Base-by-base conservation (phyloP, 1,284 basidiomycete genomes). In the Boletus sp. region DNA sequence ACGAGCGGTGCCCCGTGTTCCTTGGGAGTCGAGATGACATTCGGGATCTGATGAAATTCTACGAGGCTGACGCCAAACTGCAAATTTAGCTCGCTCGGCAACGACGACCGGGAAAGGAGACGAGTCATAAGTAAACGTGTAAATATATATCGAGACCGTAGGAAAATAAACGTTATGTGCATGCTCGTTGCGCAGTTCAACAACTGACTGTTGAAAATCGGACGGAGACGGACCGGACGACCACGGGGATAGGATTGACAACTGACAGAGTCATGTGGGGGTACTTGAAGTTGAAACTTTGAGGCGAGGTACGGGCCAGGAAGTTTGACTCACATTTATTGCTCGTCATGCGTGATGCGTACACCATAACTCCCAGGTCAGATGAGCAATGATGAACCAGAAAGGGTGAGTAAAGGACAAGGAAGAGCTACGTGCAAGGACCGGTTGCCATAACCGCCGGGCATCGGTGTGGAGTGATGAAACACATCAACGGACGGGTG, bases 1-100 rank as follows among this genome's bases (percentile, higher is more conserved):
- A 99, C 67, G 86, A 98, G 65, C 84, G 96, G 44, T 91, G 89
- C 72, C 78, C 94, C 3, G 88, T 99, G 32, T 99, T 96, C 78
- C 75, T 99, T 17, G 96, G 96, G 27, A 91, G 87, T 68, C 88
- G 85, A 65, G 93, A 98, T 48, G 96, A 99, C 66, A 93, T 99
- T 40, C 74, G 82, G 64, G 96, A 99, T 67, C 57, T 95, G 61
- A 78, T 84, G 66, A 90, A 82, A 73, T 93, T 88, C 69, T 94
- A 90, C 72, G 73, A 81, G 44, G 45, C 39, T 16, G 52, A 53
- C 4, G 39, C 48, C 33, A 56, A 55, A 35, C 27, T 50, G 19
- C 44, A 57, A 40, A 34, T 36, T 29, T 60, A 56, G 27, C 27
- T 47, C 10, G 33, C 25, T 27, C 9, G 22, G 23, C 20, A 20